Evolutionary conservation across 257 asterid genomes (phyloP).

Genomic region (Solanum lycopersicoides): DNA sequence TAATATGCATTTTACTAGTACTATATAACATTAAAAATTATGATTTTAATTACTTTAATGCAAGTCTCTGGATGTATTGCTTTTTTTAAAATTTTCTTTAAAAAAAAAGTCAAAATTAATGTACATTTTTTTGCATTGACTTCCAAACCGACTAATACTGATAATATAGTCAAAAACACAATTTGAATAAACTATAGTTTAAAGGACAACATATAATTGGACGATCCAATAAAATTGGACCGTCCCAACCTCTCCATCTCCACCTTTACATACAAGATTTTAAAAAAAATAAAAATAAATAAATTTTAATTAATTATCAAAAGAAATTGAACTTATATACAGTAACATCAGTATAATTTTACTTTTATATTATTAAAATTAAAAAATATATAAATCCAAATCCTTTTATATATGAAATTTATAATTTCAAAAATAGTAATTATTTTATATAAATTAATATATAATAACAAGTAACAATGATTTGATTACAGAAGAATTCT

Average conservation of each 20-base stretch:
- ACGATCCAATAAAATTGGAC: neutral
- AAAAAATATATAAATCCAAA: neutral
- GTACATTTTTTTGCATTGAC: neutral
- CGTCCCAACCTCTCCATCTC: neutral
- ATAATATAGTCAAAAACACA: neutral
- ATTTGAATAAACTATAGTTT: neutral
- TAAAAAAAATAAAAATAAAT: accelerated
- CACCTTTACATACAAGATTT: neutral
- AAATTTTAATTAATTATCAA: neutral
- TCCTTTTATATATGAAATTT: neutral
- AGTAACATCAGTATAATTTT: neutral
- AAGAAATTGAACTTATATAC: neutral
- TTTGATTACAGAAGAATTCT: neutral
- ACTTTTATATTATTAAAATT: neutral
- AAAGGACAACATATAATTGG: neutral
- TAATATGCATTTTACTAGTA: neutral
- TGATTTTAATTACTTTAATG: neutral
- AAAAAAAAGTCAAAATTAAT: neutral
- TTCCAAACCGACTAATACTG: neutral
- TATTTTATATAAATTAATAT: neutral
- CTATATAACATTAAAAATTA: neutral
- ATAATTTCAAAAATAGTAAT: neutral
- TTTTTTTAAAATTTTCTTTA: too few species aligned
- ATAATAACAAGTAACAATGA: neutral
- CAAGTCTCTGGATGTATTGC: neutral